Conservation (phyloP, 306 rosid species). For the Canavalia ensiformis region DNA sequence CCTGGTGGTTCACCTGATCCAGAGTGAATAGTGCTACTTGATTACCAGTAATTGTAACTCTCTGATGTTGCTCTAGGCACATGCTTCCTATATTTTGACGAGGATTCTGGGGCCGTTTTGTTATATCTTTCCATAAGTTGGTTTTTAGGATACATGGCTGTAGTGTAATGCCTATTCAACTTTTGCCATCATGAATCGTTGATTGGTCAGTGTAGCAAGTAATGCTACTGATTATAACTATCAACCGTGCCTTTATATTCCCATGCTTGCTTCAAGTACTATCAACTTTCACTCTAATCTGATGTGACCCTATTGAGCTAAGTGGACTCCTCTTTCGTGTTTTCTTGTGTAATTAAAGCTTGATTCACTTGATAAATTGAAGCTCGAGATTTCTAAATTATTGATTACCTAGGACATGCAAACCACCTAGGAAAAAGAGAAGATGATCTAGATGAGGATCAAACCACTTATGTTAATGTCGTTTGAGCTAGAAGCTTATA, state of each 20-base stretch:
- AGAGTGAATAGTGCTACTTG: constrained; percentile 59
- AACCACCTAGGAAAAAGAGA: too few relatives aligned
- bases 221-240: constrained; percentile 27
- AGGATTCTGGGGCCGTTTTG: constrained; percentile 48
- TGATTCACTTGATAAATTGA: constrained; percentile 4
- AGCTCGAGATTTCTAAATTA: not conserved
- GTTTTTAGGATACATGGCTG: constrained; percentile 45
- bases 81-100: constrained; percentile 51
- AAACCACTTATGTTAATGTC: too few relatives aligned
- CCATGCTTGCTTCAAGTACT: not conserved
- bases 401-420: too few relatives aligned
- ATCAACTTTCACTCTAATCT: not conserved
- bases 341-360: not conserved
- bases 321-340: not conserved
- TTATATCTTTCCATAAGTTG: constrained; percentile 27
- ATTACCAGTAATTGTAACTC: constrained; percentile 22
- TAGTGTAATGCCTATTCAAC: constrained; percentile 46
- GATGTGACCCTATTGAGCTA: too few relatives aligned
- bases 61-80: constrained; percentile 44
- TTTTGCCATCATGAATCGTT: constrained; percentile 39
- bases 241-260: constrained; percentile 14
- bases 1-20: constrained; percentile 91
- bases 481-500: not conserved
- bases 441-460: too few relatives aligned
- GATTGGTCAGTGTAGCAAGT: constrained; percentile 32